Evolutionary conservation across 352 stramenopile genomes (phyloP), one percentile per base, ranked within the genome.

Genomic region (Phytopythium cucurbitacearum): DNA sequence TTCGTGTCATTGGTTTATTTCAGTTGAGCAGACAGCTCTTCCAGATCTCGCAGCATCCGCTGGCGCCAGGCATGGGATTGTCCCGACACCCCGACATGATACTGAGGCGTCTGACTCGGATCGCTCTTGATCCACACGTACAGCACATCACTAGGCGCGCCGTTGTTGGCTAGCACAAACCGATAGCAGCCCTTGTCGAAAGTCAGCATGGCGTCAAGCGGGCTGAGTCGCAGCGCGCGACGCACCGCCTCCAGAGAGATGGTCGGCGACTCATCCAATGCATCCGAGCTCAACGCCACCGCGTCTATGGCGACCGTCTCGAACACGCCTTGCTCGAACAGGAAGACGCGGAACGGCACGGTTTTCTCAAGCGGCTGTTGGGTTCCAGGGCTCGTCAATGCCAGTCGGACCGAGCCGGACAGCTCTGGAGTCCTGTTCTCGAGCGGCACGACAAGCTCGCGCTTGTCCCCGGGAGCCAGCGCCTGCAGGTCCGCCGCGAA

Each of bases 321-420:
- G 37, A 88, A 81, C 6, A 0, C 45, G 0, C 56, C 62, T 51
- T 52, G 52, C 51, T 81, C 65, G 40, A 87, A 66, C 32, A 75
- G 56, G 44, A 73, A 69, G 40, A 89, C 65, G 28, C 56, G 66
- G 32, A 89, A 80, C 3, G 51, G 36, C 11, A 56, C 63, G n/a
- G 63, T 65, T 60, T 87, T 88, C 12, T 47, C 51, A 21, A 91
- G 63, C 48, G 65, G 63, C 49, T 83, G 57, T 34, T 84, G 67
- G 3, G 80, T 91, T 12, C 80, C 80, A 8, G 80, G 80, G 54
- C 78, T 89, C 40, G 55, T 65, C 32, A 85, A 63, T 9, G 60
- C 46, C 34, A 91, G 48, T 45, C 68, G 48, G 16, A 85, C 58
- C 36, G 63, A 51, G 13, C 72, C 65, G 13, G 52, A 21, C 11